These are phyloP conservation scores for Agrocybe praecox DNA, from an alignment of 768 basidiomycete species.

Conservation along the genomic window DNA sequence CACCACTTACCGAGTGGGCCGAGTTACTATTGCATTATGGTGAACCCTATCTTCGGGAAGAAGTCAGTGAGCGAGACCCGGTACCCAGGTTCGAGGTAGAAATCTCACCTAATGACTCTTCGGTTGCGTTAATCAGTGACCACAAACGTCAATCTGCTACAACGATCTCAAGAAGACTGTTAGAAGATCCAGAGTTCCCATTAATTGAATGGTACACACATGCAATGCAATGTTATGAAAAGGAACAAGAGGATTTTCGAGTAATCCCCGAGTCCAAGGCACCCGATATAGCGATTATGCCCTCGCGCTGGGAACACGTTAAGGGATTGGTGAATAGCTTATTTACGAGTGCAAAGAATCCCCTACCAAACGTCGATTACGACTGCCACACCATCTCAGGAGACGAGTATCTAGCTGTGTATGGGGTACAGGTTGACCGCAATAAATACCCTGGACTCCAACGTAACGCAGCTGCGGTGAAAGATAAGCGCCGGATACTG, in stretches of 20 bases:
- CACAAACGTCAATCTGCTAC: too few species aligned
- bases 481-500: conserved; percentile 18
- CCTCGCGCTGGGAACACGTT: neutral
- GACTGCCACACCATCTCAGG: too few species aligned
- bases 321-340: neutral
- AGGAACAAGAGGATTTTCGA: neutral
- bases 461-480: conserved; percentile 19
- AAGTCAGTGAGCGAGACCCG: too few species aligned
- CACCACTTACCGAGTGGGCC: too few species aligned
- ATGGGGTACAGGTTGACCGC: conserved; percentile 13
- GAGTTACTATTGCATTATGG: too few species aligned
- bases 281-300: neutral
- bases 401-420: too few species aligned
- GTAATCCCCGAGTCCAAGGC: too few species aligned
- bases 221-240: neutral
- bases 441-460: conserved; percentile 22
- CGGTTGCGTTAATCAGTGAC: neutral
- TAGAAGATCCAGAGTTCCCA: conserved; percentile 2
- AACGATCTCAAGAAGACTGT: too few species aligned
- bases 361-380: too few species aligned
- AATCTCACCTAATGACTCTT: too few species aligned
- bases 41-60: too few species aligned
- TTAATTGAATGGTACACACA: conserved; percentile 1
- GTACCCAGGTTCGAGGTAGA: too few species aligned
- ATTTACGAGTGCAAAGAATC: neutral